Percentiles rank a stretch among this genome's conserved stretches.
Conservation (phyloP, 2,329 filamentous ascomycete species). For the Fusarium nelsonii region DNA sequence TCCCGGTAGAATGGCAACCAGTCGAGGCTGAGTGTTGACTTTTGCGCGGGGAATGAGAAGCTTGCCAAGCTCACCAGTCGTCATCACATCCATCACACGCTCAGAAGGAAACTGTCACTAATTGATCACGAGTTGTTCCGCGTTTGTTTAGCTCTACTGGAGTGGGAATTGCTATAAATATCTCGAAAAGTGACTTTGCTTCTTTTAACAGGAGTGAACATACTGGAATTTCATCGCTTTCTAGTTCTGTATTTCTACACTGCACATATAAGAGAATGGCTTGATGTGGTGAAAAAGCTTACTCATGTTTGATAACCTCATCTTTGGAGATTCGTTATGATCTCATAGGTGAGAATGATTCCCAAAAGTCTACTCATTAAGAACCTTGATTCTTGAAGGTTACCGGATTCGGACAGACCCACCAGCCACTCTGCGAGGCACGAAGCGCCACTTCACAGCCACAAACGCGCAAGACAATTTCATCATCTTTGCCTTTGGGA, state of each 20-base stretch:
- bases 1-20: conserved; percentile 13
- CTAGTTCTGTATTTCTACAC: neutral
- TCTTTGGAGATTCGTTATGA: neutral
- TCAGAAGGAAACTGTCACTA: conserved; percentile 7
- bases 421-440: conserved; percentile 31
- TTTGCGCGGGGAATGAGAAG: conserved; percentile 2
- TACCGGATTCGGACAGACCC: conserved; percentile 28
- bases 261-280: too few relatives aligned
- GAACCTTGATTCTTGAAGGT: conserved; percentile 5
- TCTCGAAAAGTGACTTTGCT: neutral
- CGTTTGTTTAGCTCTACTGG: neutral
- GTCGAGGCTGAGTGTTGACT: conserved; percentile 21
- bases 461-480: conserved; percentile 32
- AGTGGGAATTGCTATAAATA: neutral
- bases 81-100: conserved; percentile 28
- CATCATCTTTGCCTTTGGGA: neutral
- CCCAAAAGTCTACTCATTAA: conserved; percentile 5
- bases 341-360: neutral
- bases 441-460: conserved; percentile 37
- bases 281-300: too few relatives aligned
- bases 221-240: neutral
- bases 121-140: conserved; percentile 4
- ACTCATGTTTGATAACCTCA: too few relatives aligned
- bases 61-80: conserved; percentile 25
- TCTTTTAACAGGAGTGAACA: neutral